Conservation (phyloP, 768 basidiomycete species). For the Pisolithus marmoratus region DNA sequence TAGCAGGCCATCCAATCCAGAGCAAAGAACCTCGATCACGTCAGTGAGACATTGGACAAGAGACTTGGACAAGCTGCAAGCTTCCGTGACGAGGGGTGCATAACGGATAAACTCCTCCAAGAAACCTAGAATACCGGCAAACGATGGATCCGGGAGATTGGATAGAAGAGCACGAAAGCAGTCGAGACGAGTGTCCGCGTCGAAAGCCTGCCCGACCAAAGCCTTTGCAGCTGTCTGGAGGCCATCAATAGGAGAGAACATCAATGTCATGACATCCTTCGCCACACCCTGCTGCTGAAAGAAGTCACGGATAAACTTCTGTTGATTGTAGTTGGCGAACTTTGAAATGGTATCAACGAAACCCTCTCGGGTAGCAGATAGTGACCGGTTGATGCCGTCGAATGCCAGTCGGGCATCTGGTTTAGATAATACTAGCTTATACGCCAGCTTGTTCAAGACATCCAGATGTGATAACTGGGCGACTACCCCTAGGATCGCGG, state of each 20-base stretch:
- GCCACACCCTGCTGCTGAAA: conserved; percentile 52
- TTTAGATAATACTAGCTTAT: conserved; percentile 32
- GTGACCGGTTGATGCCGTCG: conserved; percentile 54
- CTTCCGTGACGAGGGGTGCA: conserved; percentile 69
- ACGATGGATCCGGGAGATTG: conserved; percentile 55
- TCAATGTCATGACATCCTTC: conserved; percentile 54
- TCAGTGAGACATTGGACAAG: conserved; percentile 92
- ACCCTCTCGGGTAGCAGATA: conserved; percentile 53
- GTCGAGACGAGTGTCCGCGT: conserved; percentile 84
- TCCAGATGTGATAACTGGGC: conserved; percentile 65
- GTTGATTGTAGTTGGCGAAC: conserved; percentile 57
- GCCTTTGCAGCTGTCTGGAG: conserved; percentile 72
- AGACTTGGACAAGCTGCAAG: conserved; percentile 82
- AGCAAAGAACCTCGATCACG: conserved; percentile 83
- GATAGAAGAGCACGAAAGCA: conserved; percentile 77
- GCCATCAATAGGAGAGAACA: conserved; percentile 78
- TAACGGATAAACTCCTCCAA: conserved; percentile 60
- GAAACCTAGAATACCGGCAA: conserved; percentile 68
- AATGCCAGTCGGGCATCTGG: conserved; percentile 32
- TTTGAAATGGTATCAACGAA: conserved; percentile 58
- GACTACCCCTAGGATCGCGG: conserved; percentile 51
- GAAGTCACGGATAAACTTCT: conserved; percentile 46
- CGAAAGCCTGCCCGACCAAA: conserved; percentile 79
- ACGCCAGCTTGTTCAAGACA: conserved; percentile 48
- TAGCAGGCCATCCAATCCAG: conserved; percentile 63